These are phyloP conservation scores for Wickerhamiella allomyrinae DNA, from an alignment of 805 yeast species.

Conservation along the genomic window DNA sequence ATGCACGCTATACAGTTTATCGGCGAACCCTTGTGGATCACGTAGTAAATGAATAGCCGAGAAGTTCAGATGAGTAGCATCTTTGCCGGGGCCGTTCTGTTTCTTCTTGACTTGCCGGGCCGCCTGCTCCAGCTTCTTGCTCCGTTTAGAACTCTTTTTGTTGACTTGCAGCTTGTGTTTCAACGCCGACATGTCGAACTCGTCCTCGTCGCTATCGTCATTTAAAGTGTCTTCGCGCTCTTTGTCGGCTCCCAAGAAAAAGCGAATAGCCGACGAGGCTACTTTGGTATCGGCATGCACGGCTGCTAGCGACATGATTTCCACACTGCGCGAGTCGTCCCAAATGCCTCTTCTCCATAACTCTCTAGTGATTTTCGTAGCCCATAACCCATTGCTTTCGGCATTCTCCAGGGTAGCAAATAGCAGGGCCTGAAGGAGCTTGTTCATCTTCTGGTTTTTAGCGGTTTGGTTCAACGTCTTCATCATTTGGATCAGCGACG, in stretches of 20 bases:
- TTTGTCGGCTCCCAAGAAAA: slow-evolving; percentile 89
- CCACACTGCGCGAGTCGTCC: slow-evolving; percentile 97
- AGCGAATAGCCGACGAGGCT: slow-evolving; percentile 75
- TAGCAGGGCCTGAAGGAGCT: slow-evolving; percentile 80
- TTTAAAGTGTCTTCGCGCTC: slow-evolving; percentile 77
- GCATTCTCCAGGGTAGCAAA: slow-evolving; percentile 76
- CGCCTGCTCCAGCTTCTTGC: slow-evolving; percentile 66
- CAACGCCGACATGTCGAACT: slow-evolving; percentile 49
- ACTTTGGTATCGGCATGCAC: slow-evolving; percentile 77
- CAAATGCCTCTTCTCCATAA: slow-evolving; percentile 96
- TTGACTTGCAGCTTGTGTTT: slow-evolving; percentile 73
- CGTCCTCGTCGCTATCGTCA: slow-evolving; percentile 51
- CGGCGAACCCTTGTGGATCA: slow-evolving; percentile 98
- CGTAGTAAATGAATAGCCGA: slow-evolving; percentile 87
- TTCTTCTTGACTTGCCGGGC: slow-evolving; percentile 49
- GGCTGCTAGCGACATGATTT: slow-evolving; percentile 92
- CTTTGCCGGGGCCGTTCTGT: slow-evolving; percentile 32
- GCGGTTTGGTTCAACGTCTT: slow-evolving; percentile 79
- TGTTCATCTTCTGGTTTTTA: slow-evolving; percentile 76
- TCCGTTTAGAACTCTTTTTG: slow-evolving; percentile 67
- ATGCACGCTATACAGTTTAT: slow-evolving; percentile 57
- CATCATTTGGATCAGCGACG: slow-evolving; percentile 60
- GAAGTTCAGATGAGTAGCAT: slow-evolving; percentile 67
- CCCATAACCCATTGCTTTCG: slow-evolving; percentile 84
- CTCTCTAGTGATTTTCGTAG: slow-evolving; percentile 86